A percentile compares a stretch with the other conserved stretches of the same genome.
These are phyloP conservation scores for Barbarea vulgaris DNA, from an alignment of 345 rosid genomes.

Conservation along the genomic window DNA sequence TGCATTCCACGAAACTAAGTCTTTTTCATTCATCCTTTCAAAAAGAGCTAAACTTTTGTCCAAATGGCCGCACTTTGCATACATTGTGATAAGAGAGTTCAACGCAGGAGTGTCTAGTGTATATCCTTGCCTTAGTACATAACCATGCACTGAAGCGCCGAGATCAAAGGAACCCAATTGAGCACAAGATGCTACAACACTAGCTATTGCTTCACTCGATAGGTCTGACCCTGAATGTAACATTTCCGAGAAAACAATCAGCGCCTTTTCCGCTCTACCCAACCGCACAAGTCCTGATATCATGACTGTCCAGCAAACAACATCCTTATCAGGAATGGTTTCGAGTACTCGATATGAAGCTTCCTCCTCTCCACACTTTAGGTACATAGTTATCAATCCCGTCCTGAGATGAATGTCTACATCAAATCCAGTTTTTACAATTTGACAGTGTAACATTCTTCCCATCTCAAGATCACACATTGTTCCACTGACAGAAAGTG, in stretches of 20 bases:
- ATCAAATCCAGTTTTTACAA: conserved; percentile 51
- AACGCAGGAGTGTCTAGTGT: conserved; percentile 53
- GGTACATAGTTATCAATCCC: conserved; percentile 63
- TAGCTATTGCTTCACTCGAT: conserved; percentile 61
- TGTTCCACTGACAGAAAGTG: conserved; percentile 46
- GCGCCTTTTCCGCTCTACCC: conserved; percentile 56
- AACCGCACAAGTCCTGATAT: conserved; percentile 82
- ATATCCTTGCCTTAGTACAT: conserved; percentile 51
- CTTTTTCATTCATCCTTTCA: conserved; percentile 51
- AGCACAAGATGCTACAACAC: conserved; percentile 70
- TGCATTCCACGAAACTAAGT: conserved; percentile 86
- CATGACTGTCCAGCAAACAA: conserved; percentile 72
- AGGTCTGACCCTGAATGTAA: conserved; percentile 50
- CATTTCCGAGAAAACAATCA: conserved; percentile 56
- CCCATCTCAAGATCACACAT: conserved; percentile 49
- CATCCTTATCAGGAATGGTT: conserved; percentile 52
- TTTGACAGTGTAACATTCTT: conserved; percentile 59
- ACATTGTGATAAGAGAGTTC: conserved; percentile 76
- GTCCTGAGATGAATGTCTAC: conserved; percentile 60
- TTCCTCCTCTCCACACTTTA: conserved; percentile 56
- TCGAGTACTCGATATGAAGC: conserved; percentile 53
- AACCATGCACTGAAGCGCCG: conserved; percentile 71
- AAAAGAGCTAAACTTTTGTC: conserved; percentile 59
- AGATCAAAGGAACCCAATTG: conserved; percentile 54
- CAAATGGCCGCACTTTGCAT: conserved; percentile 61